Conservation (phyloP, 116 monocot genomes). For the Iris pallida region DNA sequence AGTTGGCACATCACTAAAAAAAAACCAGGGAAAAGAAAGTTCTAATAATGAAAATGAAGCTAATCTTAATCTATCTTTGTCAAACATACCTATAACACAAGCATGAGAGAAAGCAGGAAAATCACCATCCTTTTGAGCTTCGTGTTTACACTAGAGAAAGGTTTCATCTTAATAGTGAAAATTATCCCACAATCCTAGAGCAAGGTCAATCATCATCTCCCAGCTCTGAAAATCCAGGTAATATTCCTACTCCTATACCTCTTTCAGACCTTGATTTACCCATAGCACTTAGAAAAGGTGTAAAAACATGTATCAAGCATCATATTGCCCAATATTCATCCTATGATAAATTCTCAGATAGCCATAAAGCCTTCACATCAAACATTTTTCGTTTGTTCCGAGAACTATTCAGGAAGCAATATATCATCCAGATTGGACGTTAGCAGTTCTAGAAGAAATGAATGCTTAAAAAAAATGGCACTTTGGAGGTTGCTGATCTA, state of each 20-base stretch:
- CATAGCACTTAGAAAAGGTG: background rate
- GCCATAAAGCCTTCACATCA: background rate
- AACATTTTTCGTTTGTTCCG: background rate
- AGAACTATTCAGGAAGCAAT: background rate
- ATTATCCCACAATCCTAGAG: too few species aligned
- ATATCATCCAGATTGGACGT: background rate
- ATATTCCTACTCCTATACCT: background rate
- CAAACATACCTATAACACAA: too few species aligned
- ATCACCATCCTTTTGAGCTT: too few species aligned
- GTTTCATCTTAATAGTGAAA: too few species aligned
- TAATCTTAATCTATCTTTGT: too few species aligned
- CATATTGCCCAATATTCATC: background rate
- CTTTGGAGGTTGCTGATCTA: background rate
- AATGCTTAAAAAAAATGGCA: background rate
- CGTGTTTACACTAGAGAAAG: too few species aligned
- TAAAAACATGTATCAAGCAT: background rate
- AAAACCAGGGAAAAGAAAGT: too few species aligned
- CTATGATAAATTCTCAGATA: background rate
- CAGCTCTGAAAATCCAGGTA: background rate
- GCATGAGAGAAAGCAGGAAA: too few species aligned
- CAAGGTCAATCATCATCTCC: background rate
- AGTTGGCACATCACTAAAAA: too few species aligned
- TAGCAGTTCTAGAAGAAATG: background rate
- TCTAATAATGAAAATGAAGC: too few species aligned
- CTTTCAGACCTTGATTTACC: too few species aligned